Evolutionary conservation across 169 alveolate species (phyloP).

Genomic region (Theileria annulata): DNA sequence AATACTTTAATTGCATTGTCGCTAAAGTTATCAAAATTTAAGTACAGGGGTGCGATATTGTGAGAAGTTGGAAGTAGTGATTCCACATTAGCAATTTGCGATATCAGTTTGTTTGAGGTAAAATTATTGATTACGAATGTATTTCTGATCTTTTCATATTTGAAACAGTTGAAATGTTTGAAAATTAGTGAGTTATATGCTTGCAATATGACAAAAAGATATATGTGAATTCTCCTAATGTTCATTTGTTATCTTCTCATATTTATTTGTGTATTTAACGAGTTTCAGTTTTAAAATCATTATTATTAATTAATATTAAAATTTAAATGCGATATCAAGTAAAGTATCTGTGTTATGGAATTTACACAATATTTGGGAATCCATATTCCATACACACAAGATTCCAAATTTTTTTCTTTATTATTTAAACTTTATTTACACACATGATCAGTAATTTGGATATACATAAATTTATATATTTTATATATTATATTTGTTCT

Average conservation of each 20-base stretch:
- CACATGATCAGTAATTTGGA: background rate
- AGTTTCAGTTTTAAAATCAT: background rate
- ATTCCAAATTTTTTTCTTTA: background rate
- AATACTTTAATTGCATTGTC: constrained; percentile 60
- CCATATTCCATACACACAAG: constrained; percentile 19
- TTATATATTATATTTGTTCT: constrained; percentile 4
- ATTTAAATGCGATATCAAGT: background rate
- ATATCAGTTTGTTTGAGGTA: background rate
- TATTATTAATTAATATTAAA: too few species aligned
- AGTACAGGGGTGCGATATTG: constrained; percentile 8
- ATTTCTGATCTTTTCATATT: background rate
- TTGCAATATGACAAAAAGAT: background rate
- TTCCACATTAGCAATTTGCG: background rate
- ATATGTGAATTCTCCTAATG: background rate
- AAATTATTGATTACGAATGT: background rate
- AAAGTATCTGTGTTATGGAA: background rate
- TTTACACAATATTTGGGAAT: background rate
- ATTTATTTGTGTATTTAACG: background rate
- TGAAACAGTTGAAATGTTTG: background rate
- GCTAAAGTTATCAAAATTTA: constrained; percentile 61
- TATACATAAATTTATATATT: background rate
- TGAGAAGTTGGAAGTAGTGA: background rate
- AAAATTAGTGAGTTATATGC: background rate
- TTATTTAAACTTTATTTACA: background rate
- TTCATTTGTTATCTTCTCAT: background rate